phyloP scores from a whole-genome alignment of 2,329 filamentous ascomycete genomes.

The Ilyonectria mors-panacis region DNA sequence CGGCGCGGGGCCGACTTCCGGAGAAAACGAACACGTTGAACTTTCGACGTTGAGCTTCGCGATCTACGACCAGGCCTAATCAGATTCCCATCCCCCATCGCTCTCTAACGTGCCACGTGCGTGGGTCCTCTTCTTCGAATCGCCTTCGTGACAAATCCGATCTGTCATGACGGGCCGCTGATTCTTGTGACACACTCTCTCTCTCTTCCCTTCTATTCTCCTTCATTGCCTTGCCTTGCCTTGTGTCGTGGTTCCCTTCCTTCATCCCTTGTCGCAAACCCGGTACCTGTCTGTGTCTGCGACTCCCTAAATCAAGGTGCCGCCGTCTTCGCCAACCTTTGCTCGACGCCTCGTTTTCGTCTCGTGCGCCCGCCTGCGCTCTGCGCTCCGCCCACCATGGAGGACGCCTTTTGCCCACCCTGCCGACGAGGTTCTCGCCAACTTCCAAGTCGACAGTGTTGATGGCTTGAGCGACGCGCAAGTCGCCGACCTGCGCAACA shows the following conservation, averaged over 20 bases:
- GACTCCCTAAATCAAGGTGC: conserved; percentile 11
- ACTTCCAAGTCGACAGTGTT: conserved; percentile 69
- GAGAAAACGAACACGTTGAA: conserved; percentile 51
- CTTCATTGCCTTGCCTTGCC: conserved; percentile 26
- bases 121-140: conserved; percentile 44
- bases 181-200: conserved; percentile 32
- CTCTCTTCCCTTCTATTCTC: conserved; percentile 33
- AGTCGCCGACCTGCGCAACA: conserved; percentile 67
- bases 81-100: conserved; percentile 29
- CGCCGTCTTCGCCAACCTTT: conserved; percentile 1
- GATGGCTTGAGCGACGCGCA: conserved; percentile 73
- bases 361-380: conserved; percentile 40
- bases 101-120: conserved; percentile 52
- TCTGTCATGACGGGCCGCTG: conserved; percentile 48
- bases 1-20: conserved; percentile 37
- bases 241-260: conserved; percentile 27
- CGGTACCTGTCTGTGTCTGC: conserved; percentile 29
- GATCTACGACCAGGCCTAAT: conserved; percentile 24
- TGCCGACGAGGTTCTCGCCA: conserved; percentile 70
- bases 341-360: conserved; percentile 20
- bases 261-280: conserved; percentile 23
- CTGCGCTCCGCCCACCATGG: conserved; percentile 63
- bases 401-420: conserved; percentile 75
- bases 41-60: conserved; percentile 39
- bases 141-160: conserved; percentile 50